Evolutionary conservation across 2,329 filamentous ascomycete genomes (phyloP).

Genomic region (Neofusicoccum cordaticola): DNA sequence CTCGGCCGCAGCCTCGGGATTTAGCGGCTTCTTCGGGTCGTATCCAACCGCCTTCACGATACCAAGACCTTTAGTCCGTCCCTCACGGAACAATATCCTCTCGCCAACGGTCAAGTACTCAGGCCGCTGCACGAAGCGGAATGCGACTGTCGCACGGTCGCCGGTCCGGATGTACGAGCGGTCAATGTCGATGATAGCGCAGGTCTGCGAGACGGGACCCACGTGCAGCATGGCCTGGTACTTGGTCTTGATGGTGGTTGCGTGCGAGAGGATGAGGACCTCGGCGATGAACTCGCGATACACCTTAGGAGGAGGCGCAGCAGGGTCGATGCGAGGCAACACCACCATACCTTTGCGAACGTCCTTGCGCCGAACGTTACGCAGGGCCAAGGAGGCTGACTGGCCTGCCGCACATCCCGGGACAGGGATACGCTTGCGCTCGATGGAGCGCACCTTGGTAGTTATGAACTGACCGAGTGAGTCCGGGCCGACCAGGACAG

Average conservation of each 20-base stretch:
- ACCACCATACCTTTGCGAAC: constrained; percentile 98
- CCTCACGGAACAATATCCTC: constrained; percentile 87
- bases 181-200: constrained; percentile 95
- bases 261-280: constrained; percentile 92
- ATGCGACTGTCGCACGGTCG: constrained; percentile 89
- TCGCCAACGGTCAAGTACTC: constrained; percentile 90
- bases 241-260: constrained; percentile 92
- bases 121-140: constrained; percentile 88
- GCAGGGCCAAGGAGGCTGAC: constrained; percentile 86
- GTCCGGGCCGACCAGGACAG: constrained; percentile 84
- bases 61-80: constrained; percentile 88
- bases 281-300: constrained; percentile 58
- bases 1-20: constrained; percentile 8
- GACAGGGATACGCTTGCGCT: constrained; percentile 87
- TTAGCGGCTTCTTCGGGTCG: constrained; percentile 58
- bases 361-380: constrained; percentile 82
- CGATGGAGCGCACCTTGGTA: constrained; percentile 86
- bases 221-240: constrained; percentile 99
- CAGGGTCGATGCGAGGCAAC: constrained; percentile 74
- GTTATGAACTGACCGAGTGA: constrained; percentile 83
- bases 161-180: constrained; percentile 92
- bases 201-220: constrained; percentile 91
- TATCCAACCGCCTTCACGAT: constrained; percentile 93
- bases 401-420: constrained; percentile 88
- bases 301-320: constrained; percentile 52